A percentile compares a stretch with the other conserved stretches of the same genome.
Conservation (phyloP, 2,329 filamentous ascomycete genomes). For the Colletotrichum sidae region DNA sequence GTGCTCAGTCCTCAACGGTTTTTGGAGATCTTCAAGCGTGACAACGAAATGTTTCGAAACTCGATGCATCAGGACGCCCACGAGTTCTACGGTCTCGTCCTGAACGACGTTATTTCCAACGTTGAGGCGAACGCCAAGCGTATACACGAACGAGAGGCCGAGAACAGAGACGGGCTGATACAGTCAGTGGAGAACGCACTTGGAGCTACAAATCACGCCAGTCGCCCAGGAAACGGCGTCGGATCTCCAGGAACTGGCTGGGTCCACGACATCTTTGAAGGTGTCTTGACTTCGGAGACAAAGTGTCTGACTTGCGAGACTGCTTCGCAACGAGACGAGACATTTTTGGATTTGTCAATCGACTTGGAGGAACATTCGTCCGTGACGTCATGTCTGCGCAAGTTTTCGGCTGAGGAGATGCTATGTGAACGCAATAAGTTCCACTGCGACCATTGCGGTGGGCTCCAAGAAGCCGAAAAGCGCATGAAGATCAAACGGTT, state of each 20-base stretch:
- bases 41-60: constrained; percentile 97
- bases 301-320: constrained; percentile 97
- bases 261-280: constrained; percentile 98
- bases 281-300: constrained; percentile 93
- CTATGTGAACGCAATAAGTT: constrained; percentile 99
- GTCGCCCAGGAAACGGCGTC: constrained; percentile 51
- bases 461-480: constrained; percentile 97
- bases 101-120: constrained; percentile 96
- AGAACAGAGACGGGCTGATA: constrained; percentile 56
- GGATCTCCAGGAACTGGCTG: constrained; percentile 79
- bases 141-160: constrained; percentile 62
- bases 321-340: constrained; percentile 92
- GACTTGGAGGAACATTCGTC: constrained; percentile 96
- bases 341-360: constrained; percentile 94
- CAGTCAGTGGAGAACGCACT: constrained; percentile 60
- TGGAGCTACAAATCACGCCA: constrained; percentile 46
- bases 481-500: constrained; percentile 98
- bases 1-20: constrained; percentile 94
- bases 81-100: constrained; percentile 91
- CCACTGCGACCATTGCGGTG: constrained; percentile 96
- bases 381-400: constrained; percentile 92
- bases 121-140: constrained; percentile 88
- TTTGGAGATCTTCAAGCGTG: constrained; percentile 89
- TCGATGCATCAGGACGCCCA: constrained; percentile 99
- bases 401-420: constrained; percentile 99